A percentile compares a stretch with the other conserved stretches of the same genome.
phyloP scores from a whole-genome alignment of 1,284 basidiomycete species.

The Heterobasidion annosum region DNA sequence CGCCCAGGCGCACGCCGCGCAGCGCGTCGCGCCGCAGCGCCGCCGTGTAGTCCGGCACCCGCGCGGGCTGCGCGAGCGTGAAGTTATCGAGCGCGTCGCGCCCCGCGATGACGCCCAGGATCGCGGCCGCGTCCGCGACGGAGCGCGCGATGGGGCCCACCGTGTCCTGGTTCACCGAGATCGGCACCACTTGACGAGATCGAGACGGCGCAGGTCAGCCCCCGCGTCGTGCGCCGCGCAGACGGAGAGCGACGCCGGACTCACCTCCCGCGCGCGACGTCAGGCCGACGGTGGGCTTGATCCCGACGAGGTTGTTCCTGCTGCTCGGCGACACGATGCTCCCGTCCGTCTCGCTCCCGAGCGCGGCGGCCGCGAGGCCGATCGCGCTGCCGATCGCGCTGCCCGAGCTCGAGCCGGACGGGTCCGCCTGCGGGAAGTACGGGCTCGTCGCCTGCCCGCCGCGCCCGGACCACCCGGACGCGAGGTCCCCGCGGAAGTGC shows the following conservation, averaged over 20 bases:
- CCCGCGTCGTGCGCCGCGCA: background rate
- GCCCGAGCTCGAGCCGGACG: conserved; percentile 59
- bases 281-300: conserved; percentile 43
- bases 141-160: conserved; percentile 55
- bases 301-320: conserved; percentile 37
- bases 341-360: conserved; percentile 62
- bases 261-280: conserved; percentile 39
- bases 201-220: too few species aligned
- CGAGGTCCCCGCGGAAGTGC: conserved; percentile 43
- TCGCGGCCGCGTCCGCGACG: conserved; percentile 48
- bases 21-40: conserved; percentile 41
- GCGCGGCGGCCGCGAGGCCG: conserved; percentile 47
- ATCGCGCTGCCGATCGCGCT: conserved; percentile 54
- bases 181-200: conserved; percentile 2
- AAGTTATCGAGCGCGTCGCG: conserved; percentile 51
- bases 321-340: conserved; percentile 44
- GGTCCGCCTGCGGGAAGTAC: conserved; percentile 51
- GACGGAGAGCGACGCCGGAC: background rate
- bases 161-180: conserved; percentile 45
- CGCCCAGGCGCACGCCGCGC: conserved; percentile 46
- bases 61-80: conserved; percentile 45
- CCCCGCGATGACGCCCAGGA: conserved; percentile 53
- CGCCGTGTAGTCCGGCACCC: conserved; percentile 45
- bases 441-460: conserved; percentile 56
- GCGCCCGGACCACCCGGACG: conserved; percentile 59